A percentile compares a stretch with the other conserved stretches of the same genome.
These are phyloP conservation scores for Ogataea nitratoaversa DNA, from an alignment of 805 yeast species.

Conservation along the genomic window DNA sequence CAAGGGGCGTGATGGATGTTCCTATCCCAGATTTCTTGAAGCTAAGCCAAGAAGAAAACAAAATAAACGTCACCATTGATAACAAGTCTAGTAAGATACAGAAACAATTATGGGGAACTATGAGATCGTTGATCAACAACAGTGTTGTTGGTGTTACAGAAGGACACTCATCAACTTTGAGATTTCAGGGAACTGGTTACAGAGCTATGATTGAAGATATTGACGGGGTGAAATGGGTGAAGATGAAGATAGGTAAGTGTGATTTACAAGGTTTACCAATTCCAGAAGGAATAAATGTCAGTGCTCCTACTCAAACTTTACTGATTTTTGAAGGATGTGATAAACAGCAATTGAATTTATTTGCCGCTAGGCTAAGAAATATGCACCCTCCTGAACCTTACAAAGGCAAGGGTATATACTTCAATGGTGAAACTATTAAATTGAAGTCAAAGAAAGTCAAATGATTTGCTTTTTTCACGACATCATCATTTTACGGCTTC, in stretches of 20 bases:
- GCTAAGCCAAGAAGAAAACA: conserved; percentile 35
- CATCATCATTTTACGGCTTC: background rate
- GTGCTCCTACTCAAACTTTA: conserved; percentile 81
- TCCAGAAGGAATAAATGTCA: conserved; percentile 72
- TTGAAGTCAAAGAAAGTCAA: conserved; percentile 92
- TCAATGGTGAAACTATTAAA: conserved; percentile 85
- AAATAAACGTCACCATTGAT: conserved; percentile 36
- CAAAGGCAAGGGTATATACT: conserved; percentile 95
- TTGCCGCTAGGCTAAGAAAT: conserved; percentile 83
- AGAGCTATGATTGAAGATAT: conserved; percentile 73
- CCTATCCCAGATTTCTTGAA: conserved; percentile 71
- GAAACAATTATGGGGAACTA: conserved; percentile 93
- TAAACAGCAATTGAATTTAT: conserved; percentile 79
- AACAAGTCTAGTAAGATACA: conserved; percentile 69
- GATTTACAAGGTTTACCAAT: conserved; percentile 70
- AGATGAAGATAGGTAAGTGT: conserved; percentile 85
- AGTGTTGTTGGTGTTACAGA: conserved; percentile 84
- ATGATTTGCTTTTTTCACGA: conserved; percentile 33
- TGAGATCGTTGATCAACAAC: conserved; percentile 73
- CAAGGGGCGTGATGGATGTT: conserved; percentile 63
- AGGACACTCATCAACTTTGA: conserved; percentile 84
- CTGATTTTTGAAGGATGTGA: conserved; percentile 81
- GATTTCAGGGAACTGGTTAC: conserved; percentile 95
- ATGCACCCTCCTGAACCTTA: conserved; percentile 97
- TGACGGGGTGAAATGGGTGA: conserved; percentile 51